These are phyloP conservation scores for Crithidia fasciculata DNA, from an alignment of 208 protist genomes.

Conservation along the genomic window DNA sequence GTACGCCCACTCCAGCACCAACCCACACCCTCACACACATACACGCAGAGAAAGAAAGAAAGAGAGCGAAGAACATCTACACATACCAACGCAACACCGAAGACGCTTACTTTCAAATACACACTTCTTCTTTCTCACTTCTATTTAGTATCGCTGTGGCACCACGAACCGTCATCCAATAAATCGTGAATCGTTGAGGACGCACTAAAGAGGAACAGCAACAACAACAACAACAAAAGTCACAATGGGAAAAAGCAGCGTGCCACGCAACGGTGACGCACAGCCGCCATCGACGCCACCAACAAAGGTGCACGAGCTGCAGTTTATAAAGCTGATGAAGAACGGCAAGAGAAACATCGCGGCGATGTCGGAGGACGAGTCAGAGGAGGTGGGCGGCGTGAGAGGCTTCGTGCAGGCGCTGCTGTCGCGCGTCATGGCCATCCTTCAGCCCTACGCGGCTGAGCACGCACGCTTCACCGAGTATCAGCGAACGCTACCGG, in stretches of 20 bases:
- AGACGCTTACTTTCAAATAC: too few relatives aligned
- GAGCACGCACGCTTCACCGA: conserved; percentile 39
- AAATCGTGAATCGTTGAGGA: neutral
- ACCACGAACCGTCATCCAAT: too few relatives aligned
- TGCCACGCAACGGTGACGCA: neutral
- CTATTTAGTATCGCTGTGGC: too few relatives aligned
- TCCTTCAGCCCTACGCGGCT: conserved; percentile 31
- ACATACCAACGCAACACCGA: neutral
- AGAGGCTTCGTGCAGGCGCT: neutral
- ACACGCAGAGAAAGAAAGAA: neutral
- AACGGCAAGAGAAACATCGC: neutral
- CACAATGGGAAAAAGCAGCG: neutral
- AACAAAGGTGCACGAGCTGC: conserved; percentile 5
- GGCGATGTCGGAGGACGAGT: neutral
- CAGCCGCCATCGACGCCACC: neutral
- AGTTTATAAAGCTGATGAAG: conserved; percentile 3
- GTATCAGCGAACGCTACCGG: conserved; percentile 61
- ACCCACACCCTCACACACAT: neutral
- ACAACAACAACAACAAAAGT: neutral
- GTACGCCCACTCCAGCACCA: neutral
- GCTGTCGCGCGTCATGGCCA: neutral
- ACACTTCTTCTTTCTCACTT: too few relatives aligned
- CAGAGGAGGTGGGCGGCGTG: neutral
- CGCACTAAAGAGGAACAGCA: neutral
- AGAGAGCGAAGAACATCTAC: neutral